Evolutionary conservation across 2,329 filamentous ascomycete species (phyloP).

Genomic region (Fusarium musae): DNA sequence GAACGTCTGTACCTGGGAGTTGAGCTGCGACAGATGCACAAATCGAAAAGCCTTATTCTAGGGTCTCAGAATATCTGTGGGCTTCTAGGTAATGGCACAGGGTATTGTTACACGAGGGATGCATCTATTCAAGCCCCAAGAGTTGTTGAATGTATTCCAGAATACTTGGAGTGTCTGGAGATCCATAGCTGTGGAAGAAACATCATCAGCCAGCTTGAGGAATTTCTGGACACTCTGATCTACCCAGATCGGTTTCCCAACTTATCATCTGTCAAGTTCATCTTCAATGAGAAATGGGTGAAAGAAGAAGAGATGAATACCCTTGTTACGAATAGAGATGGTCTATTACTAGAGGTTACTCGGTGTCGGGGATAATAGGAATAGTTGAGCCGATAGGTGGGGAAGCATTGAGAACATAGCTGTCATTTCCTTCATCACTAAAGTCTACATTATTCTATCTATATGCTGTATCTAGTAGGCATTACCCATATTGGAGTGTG

Average conservation of each 20-base stretch:
- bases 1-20: neutral
- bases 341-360: neutral
- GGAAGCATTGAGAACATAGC: fast-evolving
- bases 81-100: neutral
- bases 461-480: too few relatives aligned
- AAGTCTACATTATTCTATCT: too few relatives aligned
- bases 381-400: fast-evolving
- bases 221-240: neutral
- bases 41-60: fast-evolving
- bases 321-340: neutral
- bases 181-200: neutral
- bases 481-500: too few relatives aligned
- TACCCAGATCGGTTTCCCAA: neutral
- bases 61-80: neutral
- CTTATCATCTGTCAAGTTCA: neutral
- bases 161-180: neutral
- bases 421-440: too few relatives aligned
- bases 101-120: fast-evolving
- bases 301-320: neutral
- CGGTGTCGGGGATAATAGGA: fast-evolving
- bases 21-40: neutral
- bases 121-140: neutral
- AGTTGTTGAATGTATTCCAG: neutral
- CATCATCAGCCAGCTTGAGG: neutral
- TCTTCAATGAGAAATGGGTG: neutral